Evolutionary conservation across 176 grass and related monocot species (phyloP), one percentile per base, ranked within the genome.

Genomic region (Elymus sibiricus): DNA sequence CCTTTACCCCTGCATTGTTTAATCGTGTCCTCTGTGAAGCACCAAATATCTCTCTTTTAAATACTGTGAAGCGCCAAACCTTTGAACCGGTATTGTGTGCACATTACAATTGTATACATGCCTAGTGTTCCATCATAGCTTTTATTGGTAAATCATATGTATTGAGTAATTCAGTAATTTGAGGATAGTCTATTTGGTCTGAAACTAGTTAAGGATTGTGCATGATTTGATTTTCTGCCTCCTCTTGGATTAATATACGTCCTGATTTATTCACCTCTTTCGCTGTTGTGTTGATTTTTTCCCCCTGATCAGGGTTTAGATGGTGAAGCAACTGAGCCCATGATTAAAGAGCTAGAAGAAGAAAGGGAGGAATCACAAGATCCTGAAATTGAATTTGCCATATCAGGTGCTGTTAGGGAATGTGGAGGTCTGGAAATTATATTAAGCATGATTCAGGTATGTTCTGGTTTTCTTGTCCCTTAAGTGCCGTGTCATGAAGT

Each of bases 291-390:
- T 86, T 77, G 9, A 78, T 88, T 71, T 26, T 86, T 66, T 53
- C 22, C 10, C 31, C 26, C 42, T 53, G 26, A 85, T 90, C 80
- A 98, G 96, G 96, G 96, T 76, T 89, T 95, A 84, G 96, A 98
- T 91, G 96, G 96, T 79, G 96, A 98, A 94, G 96, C 96, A 60
- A 98, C 96, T 21, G 96, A 98, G 68, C 96, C 93, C 72, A 98
- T 98, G 96, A 98, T 98, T 83, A 98, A 98, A 88, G 96, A 98
- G 83, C 84, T 98, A 70, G 96, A 98, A 88, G 96, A 98, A 61
- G 96, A 98, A 91, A 95, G 93, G 84, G 96, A 98, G 82, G 96
- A 95, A 89, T 94, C 92, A 86, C 96, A 94, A 86, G 96, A 98
- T 86, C 96, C 96, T 47, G 96, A 98, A 92, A 87, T 94, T 68